Percentiles rank a stretch among this genome's conserved stretches.
These are phyloP conservation scores for Exophiala lecanii-corni DNA, from an alignment of 2,329 filamentous ascomycete species.

Conservation along the genomic window DNA sequence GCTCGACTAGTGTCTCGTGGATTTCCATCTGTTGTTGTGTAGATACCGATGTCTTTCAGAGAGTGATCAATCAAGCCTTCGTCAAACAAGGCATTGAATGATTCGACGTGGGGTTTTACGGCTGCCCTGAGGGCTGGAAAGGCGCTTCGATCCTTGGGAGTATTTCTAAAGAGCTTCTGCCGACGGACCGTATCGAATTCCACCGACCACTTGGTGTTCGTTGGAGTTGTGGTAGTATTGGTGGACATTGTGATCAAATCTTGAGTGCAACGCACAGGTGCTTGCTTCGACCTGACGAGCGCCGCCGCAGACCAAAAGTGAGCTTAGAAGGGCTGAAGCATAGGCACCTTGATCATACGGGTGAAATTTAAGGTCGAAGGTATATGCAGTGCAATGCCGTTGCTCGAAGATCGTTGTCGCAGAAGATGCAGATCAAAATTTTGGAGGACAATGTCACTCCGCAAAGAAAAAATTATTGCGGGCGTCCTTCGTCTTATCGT, in stretches of 20 bases:
- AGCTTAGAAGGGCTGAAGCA: too few relatives aligned
- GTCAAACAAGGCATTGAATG: slow-evolving; percentile 87
- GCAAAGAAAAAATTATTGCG: too few relatives aligned
- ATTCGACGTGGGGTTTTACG: slow-evolving; percentile 88
- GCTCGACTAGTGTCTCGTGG: slow-evolving; percentile 30
- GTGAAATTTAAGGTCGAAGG: too few relatives aligned
- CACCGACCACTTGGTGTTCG: slow-evolving; percentile 67
- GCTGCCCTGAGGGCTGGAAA: slow-evolving; percentile 82
- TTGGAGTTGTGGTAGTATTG: slow-evolving; percentile 12
- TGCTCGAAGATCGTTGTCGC: too few relatives aligned
- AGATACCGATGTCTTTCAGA: slow-evolving; percentile 83
- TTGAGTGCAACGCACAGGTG: too few relatives aligned
- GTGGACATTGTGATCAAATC: not conserved
- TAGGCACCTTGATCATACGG: too few relatives aligned
- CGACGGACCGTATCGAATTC: slow-evolving; percentile 81
- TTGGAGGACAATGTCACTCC: too few relatives aligned
- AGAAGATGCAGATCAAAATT: too few relatives aligned
- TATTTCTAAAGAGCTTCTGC: slow-evolving; percentile 82
- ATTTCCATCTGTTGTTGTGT: slow-evolving; percentile 79
- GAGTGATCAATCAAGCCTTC: slow-evolving; percentile 70
- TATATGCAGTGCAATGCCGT: too few relatives aligned
- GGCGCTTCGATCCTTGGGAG: slow-evolving; percentile 78
- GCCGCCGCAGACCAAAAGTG: too few relatives aligned
- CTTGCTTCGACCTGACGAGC: too few relatives aligned
- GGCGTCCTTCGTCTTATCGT: too few relatives aligned